Evolutionary conservation across 1,284 basidiomycete species (phyloP).

Genomic region (Leccinum griseonigrum): DNA sequence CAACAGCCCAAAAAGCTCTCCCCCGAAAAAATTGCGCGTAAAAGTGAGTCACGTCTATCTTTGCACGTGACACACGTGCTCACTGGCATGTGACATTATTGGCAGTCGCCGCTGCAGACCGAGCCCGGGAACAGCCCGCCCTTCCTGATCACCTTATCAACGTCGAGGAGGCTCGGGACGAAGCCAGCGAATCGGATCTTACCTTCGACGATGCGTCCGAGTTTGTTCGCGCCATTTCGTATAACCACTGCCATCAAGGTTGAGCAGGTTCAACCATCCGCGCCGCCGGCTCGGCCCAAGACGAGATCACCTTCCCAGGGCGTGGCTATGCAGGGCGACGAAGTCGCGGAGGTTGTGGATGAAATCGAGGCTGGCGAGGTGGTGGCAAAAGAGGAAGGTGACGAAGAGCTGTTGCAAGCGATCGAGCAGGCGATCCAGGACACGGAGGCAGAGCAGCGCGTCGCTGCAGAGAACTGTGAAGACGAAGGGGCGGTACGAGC

Average conservation of each 20-base stretch:
- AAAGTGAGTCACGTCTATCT: constrained; percentile 52
- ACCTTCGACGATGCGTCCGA: constrained; percentile 97
- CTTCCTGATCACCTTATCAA: constrained; percentile 48
- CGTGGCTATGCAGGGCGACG: constrained; percentile 59
- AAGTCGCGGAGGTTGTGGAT: constrained; percentile 45
- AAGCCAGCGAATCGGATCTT: constrained; percentile 57
- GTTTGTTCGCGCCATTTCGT: constrained; percentile 89
- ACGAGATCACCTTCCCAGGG: constrained; percentile 47
- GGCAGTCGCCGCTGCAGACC: constrained; percentile 63
- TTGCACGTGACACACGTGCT: background rate
- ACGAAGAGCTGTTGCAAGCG: constrained; percentile 70
- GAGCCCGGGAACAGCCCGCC: constrained; percentile 49
- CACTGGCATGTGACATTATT: background rate
- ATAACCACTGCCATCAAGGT: constrained; percentile 54
- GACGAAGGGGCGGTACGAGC: constrained; percentile 17
- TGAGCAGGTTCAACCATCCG: constrained; percentile 45
- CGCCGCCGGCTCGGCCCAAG: constrained; percentile 34
- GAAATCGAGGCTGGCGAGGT: constrained; percentile 82
- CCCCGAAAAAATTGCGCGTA: constrained; percentile 82
- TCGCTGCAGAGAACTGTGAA: constrained; percentile 33
- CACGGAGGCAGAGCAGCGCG: constrained; percentile 54
- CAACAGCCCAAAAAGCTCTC: constrained; percentile 73
- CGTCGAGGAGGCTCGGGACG: constrained; percentile 62
- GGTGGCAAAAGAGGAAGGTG: constrained; percentile 74
- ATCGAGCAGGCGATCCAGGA: constrained; percentile 65